These are phyloP conservation scores for Polychytrium aggregatum DNA, from an alignment of 192 early-diverging fungal genomes.

Conservation along the genomic window DNA sequence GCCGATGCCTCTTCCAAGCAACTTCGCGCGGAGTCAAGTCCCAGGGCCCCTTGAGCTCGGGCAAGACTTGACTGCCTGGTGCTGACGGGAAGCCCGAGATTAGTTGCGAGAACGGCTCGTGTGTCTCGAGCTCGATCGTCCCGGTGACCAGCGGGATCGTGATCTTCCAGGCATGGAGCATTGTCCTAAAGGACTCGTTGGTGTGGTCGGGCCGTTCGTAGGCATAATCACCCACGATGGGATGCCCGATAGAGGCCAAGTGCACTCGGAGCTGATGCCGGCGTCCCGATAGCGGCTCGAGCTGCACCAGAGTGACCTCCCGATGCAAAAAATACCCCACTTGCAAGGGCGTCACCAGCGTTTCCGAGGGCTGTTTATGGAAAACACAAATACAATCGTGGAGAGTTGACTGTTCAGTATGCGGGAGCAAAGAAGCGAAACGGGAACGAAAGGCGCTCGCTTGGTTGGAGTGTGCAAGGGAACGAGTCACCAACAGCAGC, in stretches of 20 bases:
- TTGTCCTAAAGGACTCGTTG: slow-evolving; percentile 16
- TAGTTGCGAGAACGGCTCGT: slow-evolving; percentile 8
- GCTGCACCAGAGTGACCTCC: slow-evolving; percentile 16
- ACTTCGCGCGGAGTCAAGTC: no score
- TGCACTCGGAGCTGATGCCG: slow-evolving; percentile 26
- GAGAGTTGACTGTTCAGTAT: no score
- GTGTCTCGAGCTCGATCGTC: slow-evolving; percentile 7
- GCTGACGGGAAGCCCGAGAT: slow-evolving; percentile 6
- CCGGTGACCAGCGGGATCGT: slow-evolving; percentile 7
- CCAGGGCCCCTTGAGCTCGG: no score
- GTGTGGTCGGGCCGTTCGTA: slow-evolving; percentile 22
- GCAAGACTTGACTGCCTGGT: no score
- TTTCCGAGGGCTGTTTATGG: no score
- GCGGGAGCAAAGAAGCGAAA: no score
- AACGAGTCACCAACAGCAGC: no score
- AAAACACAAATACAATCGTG: no score
- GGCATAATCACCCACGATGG: slow-evolving; percentile 21
- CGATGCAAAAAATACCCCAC: slow-evolving; percentile 18
- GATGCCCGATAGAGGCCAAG: slow-evolving; percentile 19
- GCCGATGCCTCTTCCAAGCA: no score
- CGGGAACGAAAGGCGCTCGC: no score
- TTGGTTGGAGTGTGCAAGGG: no score
- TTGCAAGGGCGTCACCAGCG: slow-evolving; percentile 14
- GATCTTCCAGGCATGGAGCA: slow-evolving; percentile 24
- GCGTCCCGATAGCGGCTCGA: slow-evolving; percentile 16